Conservation (phyloP, 2,329 filamentous ascomycete genomes). For the Corynespora cassiicola region DNA sequence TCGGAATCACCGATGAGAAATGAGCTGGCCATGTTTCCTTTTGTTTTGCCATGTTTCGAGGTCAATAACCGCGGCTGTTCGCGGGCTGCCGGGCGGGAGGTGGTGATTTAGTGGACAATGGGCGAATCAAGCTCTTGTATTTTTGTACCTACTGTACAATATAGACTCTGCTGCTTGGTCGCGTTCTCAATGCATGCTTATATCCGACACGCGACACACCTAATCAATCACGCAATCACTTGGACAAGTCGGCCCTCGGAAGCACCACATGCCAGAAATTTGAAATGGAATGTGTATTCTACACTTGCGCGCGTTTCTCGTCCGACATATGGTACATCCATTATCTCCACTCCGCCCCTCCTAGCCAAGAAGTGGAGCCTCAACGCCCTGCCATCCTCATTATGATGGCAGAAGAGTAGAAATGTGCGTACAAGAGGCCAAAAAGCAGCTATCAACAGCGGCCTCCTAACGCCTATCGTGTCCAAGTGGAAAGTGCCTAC, state of each 20-base stretch:
- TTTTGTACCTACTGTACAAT: constrained; percentile 51
- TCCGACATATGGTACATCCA: constrained; percentile 21
- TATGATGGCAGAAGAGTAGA: constrained; percentile 30
- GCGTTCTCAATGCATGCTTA: constrained; percentile 42
- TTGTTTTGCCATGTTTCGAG: constrained; percentile 29
- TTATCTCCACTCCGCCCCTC: constrained; percentile 8
- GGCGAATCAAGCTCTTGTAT: constrained; percentile 43
- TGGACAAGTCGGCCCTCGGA: neutral
- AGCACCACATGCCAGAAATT: neutral
- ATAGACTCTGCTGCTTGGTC: constrained; percentile 45
- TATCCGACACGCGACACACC: constrained; percentile 2
- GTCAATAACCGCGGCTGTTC: constrained; percentile 21
- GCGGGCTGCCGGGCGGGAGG: no score
- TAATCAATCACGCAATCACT: neutral
- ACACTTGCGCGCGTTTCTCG: constrained; percentile 15
- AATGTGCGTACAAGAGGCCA: constrained; percentile 23
- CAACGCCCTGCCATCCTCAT: constrained; percentile 24
- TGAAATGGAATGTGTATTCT: constrained; percentile 10
- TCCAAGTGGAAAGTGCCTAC: constrained; percentile 23
- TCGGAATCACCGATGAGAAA: constrained; percentile 45
- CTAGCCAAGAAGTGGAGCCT: constrained; percentile 19
- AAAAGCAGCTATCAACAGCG: constrained; percentile 21
- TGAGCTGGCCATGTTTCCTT: constrained; percentile 27
- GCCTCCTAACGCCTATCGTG: constrained; percentile 20
- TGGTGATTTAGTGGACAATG: constrained; percentile 2